Percentiles rank a stretch among this genome's conserved stretches.
phyloP scores from a whole-genome alignment of 768 basidiomycete genomes.

The Chlorophyllum brunneum region DNA sequence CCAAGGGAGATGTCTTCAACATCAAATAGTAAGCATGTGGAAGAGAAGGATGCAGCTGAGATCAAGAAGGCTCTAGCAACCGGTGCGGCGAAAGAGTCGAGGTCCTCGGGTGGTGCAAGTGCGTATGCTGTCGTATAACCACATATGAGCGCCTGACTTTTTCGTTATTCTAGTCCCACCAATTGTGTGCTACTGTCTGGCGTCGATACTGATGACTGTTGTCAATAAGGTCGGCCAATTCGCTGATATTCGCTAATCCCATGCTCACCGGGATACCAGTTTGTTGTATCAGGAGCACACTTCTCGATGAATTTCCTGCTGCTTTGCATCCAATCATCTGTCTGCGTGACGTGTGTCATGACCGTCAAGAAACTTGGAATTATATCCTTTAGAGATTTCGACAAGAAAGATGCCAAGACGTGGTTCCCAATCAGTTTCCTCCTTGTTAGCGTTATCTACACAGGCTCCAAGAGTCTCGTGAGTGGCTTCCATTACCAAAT shows the following conservation, averaged over 20 bases:
- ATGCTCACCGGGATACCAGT: conserved; percentile 42
- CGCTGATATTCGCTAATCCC: neutral
- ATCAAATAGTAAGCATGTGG: conserved; percentile 9
- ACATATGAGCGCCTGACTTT: neutral
- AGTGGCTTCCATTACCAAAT: conserved; percentile 28
- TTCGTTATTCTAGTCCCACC: conserved; percentile 56
- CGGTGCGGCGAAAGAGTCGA: conserved; percentile 25
- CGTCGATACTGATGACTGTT: conserved; percentile 95
- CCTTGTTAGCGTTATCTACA: conserved; percentile 94
- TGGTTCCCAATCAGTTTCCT: conserved; percentile 96
- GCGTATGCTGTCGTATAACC: conserved; percentile 15
- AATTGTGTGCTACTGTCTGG: conserved; percentile 84
- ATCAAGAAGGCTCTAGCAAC: conserved; percentile 41
- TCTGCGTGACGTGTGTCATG: conserved; percentile 78
- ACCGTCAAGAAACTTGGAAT: conserved; percentile 70
- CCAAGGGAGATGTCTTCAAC: neutral
- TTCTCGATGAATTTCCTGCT: conserved; percentile 99
- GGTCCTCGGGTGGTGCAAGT: conserved; percentile 26
- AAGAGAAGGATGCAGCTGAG: conserved; percentile 41
- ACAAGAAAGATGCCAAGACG: conserved; percentile 75
- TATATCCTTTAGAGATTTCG: conserved; percentile 83
- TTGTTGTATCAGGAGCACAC: conserved; percentile 86
- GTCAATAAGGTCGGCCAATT: conserved; percentile 77
- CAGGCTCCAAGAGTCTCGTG: conserved; percentile 94
- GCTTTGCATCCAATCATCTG: conserved; percentile 84